Evolutionary conservation across 164 flowering plant species (phyloP).

Genomic region (Dillenia suffruticosa): DNA sequence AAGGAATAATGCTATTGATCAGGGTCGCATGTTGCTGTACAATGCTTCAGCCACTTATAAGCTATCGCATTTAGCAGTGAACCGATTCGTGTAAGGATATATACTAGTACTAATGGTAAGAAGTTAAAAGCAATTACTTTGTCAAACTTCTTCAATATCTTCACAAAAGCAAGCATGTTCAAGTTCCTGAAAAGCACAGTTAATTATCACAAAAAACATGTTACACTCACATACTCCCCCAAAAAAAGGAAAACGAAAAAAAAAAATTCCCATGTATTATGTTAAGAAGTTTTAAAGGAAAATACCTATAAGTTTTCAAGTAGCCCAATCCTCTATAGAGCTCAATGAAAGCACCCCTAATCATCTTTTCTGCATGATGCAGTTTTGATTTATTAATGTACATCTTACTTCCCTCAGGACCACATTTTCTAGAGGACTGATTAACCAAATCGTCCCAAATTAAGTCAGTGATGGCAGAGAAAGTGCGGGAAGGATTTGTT

Average conservation of each 20-base stretch:
- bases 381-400: slow-evolving; percentile 71
- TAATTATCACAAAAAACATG: not conserved
- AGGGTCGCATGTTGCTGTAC: too few relatives aligned
- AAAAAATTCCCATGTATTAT: not conserved
- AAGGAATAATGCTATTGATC: too few relatives aligned
- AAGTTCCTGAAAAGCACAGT: slow-evolving; percentile 53
- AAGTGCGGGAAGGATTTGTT: slow-evolving; percentile 74
- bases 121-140: slow-evolving; percentile 42
- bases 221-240: too few relatives aligned
- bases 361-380: slow-evolving; percentile 94
- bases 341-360: slow-evolving; percentile 74
- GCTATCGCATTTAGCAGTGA: too few relatives aligned
- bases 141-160: slow-evolving; percentile 95
- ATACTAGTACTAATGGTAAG: too few relatives aligned
- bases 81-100: too few relatives aligned
- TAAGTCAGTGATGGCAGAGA: slow-evolving; percentile 71
- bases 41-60: too few relatives aligned
- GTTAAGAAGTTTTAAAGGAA: not conserved
- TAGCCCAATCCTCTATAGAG: slow-evolving; percentile 83
- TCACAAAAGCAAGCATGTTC: slow-evolving; percentile 94
- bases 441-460: slow-evolving; percentile 72
- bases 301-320: slow-evolving; percentile 82
- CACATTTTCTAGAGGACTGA: slow-evolving; percentile 65
- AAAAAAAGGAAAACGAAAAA: not conserved
- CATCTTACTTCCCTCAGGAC: slow-evolving; percentile 48